These are phyloP conservation scores for Fusarium circinatum DNA, from an alignment of 2,329 filamentous ascomycete genomes.

Conservation along the genomic window DNA sequence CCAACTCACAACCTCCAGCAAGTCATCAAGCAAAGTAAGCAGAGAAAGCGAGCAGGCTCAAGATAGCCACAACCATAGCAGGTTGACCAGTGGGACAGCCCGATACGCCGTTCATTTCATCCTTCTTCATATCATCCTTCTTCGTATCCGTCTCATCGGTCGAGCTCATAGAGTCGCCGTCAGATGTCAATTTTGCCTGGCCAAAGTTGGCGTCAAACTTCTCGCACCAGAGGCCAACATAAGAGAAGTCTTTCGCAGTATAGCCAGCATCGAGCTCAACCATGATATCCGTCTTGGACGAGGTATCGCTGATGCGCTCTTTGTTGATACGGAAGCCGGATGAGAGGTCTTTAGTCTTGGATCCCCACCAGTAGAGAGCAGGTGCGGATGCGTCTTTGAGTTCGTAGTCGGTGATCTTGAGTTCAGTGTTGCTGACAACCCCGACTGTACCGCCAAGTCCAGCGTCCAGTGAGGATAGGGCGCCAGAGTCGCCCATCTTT, in stretches of 20 bases:
- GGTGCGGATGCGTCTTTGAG: background rate
- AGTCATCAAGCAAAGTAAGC: background rate
- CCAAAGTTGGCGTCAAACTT: background rate
- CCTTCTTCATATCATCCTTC: background rate
- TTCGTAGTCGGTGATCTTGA: background rate
- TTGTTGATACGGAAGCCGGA: constrained; percentile 1
- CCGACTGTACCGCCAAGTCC: background rate
- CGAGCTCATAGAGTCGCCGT: background rate
- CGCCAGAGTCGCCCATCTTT: background rate
- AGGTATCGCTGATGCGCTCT: background rate
- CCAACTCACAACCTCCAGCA: background rate
- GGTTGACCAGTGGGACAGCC: background rate
- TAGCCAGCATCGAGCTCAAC: background rate
- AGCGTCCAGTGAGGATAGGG: background rate
- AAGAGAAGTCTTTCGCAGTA: background rate
- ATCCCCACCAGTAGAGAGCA: constrained; percentile 6
- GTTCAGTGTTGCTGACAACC: background rate
- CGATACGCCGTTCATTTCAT: background rate
- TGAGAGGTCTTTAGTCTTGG: background rate
- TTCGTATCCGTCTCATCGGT: background rate
- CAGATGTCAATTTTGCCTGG: background rate
- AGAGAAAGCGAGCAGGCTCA: background rate
- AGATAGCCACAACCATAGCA: background rate
- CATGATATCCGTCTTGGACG: background rate
- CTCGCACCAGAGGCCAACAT: background rate